Base-by-base conservation (phyloP, 768 basidiomycete species). In the Aureoboletus auriporus region DNA sequence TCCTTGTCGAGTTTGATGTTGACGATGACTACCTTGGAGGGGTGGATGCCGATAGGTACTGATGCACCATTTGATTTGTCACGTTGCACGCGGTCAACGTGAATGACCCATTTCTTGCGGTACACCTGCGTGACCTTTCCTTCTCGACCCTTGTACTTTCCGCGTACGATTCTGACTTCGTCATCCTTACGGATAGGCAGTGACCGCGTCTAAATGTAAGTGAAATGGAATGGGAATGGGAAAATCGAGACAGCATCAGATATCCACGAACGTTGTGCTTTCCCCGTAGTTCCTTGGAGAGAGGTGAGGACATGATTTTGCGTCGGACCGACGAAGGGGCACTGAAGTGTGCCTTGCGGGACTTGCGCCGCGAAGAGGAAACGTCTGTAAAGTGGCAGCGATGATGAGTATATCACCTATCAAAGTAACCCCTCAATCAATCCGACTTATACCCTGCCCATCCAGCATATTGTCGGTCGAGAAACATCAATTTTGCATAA, bases 101-200 rank as follows among this genome's bases (percentile, higher is more conserved):
- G 87, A 71, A 99, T 88, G 47, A 97, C 91, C 89, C 91, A 98
- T 72, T 95, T 94, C 85, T 95, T 95, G 70, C 94, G 89, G 81
- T 94, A 95, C 56, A 97, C 94, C 73, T 93, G 87, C 51, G 90
- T 91, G 54, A 99, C 84, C 76, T 97, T 97, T 64, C 95, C 95
- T 79, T 99, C 95, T 66, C 93, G 83, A 44, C 96, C 95, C 80
- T 96, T 96, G 83, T 96, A 93, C 71, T 95, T 94, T 48, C 95
- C 95, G 56, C 95, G 82, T 52, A 97, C 90, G 62, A 99, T 93
- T 66, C 87, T 78, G 56, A 98, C 95, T 74, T 98, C 95, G 70
- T 99, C 95, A 62, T 97, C 95, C 71, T 97, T 97, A 66, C 96
- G 89, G 64, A 98, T 83, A 47, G 96, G 93, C 52, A 97, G 74